Conservation (phyloP, 2,329 filamentous ascomycete genomes). For the Penicillium sp. region DNA sequence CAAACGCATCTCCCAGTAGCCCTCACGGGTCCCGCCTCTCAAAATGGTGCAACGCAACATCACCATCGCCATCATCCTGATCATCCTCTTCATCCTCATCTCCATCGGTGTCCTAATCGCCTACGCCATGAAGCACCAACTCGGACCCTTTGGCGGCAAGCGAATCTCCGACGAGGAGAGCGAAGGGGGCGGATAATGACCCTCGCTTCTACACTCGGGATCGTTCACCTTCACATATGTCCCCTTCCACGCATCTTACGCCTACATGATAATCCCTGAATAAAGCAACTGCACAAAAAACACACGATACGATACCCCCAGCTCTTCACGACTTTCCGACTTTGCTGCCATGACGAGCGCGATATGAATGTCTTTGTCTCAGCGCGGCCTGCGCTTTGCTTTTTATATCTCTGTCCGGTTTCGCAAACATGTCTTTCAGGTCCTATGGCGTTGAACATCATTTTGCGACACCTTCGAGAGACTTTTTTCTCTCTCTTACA, state of each 20-base stretch:
- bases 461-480: background rate
- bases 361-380: background rate
- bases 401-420: background rate
- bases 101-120: slow-evolving; percentile 44
- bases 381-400: background rate
- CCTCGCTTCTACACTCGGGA: background rate
- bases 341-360: slow-evolving; percentile 1
- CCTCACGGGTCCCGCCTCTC: background rate
- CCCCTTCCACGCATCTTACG: background rate
- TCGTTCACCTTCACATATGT: background rate
- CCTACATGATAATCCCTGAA: background rate
- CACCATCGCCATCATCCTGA: slow-evolving; percentile 53
- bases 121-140: slow-evolving; percentile 37
- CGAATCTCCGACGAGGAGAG: slow-evolving; percentile 36
- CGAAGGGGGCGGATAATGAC: slow-evolving; percentile 19
- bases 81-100: slow-evolving; percentile 51
- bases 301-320: slow-evolving; percentile 13
- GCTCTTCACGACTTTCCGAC: background rate
- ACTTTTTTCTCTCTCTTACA: background rate
- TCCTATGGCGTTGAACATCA: background rate
- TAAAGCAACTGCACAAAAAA: background rate
- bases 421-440: background rate
- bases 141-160: slow-evolving; percentile 33
- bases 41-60: slow-evolving; percentile 50
- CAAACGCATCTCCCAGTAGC: background rate